These are phyloP conservation scores for Pseudonitzschia pungens DNA, from an alignment of 108 stramenopile genomes.

Conservation along the genomic window DNA sequence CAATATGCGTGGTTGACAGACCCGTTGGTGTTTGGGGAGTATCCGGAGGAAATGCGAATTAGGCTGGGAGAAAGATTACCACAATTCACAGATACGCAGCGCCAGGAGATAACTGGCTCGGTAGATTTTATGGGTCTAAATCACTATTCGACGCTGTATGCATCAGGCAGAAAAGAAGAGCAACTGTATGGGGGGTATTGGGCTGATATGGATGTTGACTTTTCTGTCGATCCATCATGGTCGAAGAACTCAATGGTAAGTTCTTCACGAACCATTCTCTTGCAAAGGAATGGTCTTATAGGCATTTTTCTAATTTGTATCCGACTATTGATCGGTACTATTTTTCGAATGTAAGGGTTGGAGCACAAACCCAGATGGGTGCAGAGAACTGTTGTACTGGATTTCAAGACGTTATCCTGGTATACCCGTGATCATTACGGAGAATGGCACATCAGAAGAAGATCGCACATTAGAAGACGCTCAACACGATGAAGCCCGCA, in stretches of 20 bases:
- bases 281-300: slow-evolving; percentile 21
- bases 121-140: slow-evolving; percentile 93
- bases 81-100: slow-evolving; percentile 63
- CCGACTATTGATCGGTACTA: not conserved
- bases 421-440: slow-evolving; percentile 69
- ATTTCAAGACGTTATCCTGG: slow-evolving; percentile 60
- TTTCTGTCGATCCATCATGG: slow-evolving; percentile 56
- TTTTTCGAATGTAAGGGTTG: slow-evolving; percentile 12
- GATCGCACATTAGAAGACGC: slow-evolving; percentile 55
- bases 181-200: slow-evolving; percentile 63
- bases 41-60: slow-evolving; percentile 76
- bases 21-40: slow-evolving; percentile 79
- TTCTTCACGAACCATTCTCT: not conserved
- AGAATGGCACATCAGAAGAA: slow-evolving; percentile 76
- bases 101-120: slow-evolving; percentile 50
- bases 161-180: slow-evolving; percentile 7
- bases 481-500: slow-evolving; percentile 52
- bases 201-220: slow-evolving; percentile 66
- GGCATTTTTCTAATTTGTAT: slow-evolving; percentile 21
- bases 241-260: slow-evolving; percentile 57
- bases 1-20: slow-evolving; percentile 88
- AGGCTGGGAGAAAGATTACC: slow-evolving; percentile 75
- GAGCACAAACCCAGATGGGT: slow-evolving; percentile 73
- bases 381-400: slow-evolving; percentile 70
- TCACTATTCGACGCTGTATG: slow-evolving; percentile 77